phyloP scores from a whole-genome alignment of 1,139 yeast genomes.

The Pichia sp. region DNA sequence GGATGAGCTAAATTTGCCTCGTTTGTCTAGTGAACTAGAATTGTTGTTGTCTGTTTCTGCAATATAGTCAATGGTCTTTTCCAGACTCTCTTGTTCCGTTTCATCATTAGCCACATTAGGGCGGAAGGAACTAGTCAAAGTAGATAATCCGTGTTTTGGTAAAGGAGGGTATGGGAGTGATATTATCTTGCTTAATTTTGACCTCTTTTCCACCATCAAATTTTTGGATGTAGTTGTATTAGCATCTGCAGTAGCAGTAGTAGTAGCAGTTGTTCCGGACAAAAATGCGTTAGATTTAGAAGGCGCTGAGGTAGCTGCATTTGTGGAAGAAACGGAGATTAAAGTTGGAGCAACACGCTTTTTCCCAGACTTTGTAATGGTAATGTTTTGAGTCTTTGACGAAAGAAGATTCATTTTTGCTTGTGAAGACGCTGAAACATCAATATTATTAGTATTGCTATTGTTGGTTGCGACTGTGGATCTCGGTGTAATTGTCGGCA shows the following conservation, averaged over 20 bases:
- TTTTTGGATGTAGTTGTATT: not conserved
- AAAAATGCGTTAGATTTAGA: not conserved
- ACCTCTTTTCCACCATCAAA: conserved; percentile 24
- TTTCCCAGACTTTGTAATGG: conserved; percentile 73
- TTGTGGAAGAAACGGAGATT: conserved; percentile 39
- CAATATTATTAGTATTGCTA: not conserved
- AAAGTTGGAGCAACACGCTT: conserved; percentile 83
- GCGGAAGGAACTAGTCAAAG: conserved; percentile 45
- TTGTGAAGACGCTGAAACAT: conserved; percentile 12
- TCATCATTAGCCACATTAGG: conserved; percentile 22
- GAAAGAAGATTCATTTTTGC: conserved; percentile 23
- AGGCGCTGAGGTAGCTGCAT: conserved; percentile 2
- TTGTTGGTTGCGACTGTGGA: not conserved
- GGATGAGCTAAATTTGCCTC: not conserved
- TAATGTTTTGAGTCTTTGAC: conserved; percentile 41
- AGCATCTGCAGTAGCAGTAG: conserved; percentile 12
- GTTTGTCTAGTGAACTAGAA: not conserved
- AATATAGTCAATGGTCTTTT: conserved; percentile 31
- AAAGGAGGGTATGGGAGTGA: conserved; percentile 35
- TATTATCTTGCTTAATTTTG: conserved; percentile 8
- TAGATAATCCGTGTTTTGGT: conserved; percentile 46
- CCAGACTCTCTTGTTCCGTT: conserved; percentile 22
- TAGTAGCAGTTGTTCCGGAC: conserved; percentile 2
- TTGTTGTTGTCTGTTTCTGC: conserved; percentile 24
- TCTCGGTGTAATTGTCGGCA: conserved; percentile 15